phyloP scores from a whole-genome alignment of 2,329 filamentous ascomycete species.

The Ascochyta pisi region DNA sequence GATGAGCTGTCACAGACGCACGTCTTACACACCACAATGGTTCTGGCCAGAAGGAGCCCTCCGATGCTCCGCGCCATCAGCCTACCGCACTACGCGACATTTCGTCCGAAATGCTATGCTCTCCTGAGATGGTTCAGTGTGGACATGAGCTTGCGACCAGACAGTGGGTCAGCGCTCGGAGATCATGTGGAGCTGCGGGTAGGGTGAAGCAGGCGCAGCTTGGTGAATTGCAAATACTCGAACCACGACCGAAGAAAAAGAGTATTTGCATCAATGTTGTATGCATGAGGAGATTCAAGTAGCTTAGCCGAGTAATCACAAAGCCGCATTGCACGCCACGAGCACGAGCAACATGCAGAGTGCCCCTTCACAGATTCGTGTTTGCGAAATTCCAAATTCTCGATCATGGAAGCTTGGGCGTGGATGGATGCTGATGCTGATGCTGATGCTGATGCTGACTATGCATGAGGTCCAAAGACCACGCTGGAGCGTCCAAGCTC shows the following conservation, averaged over 20 bases:
- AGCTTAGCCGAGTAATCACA: not conserved
- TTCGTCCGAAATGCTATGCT: conserved; percentile 26
- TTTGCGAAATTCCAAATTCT: conserved; percentile 6
- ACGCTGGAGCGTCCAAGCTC: not conserved
- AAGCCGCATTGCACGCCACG: not conserved
- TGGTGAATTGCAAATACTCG: conserved; percentile 10
- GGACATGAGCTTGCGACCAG: conserved; percentile 1
- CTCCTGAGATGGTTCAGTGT: not conserved
- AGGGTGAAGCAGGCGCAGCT: conserved; percentile 9
- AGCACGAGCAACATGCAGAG: not conserved
- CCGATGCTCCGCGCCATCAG: conserved; percentile 5
- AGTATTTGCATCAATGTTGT: not conserved
- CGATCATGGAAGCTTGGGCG: conserved; percentile 10
- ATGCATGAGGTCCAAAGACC: conserved; percentile 9
- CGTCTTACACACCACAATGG: conserved; percentile 23
- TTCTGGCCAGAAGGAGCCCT: conserved; percentile 17
- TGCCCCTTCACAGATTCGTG: not conserved
- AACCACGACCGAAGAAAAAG: not conserved
- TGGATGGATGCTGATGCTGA: conserved; percentile 9
- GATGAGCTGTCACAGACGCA: conserved; percentile 3
- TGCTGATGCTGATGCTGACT: conserved; percentile 13
- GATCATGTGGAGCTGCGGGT: conserved; percentile 8
- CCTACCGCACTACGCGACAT: conserved; percentile 12
- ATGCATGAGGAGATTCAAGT: not conserved
- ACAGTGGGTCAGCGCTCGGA: conserved; percentile 10